phyloP scores from a whole-genome alignment of 257 asterid species.

The Thymus quinquecostatus region DNA sequence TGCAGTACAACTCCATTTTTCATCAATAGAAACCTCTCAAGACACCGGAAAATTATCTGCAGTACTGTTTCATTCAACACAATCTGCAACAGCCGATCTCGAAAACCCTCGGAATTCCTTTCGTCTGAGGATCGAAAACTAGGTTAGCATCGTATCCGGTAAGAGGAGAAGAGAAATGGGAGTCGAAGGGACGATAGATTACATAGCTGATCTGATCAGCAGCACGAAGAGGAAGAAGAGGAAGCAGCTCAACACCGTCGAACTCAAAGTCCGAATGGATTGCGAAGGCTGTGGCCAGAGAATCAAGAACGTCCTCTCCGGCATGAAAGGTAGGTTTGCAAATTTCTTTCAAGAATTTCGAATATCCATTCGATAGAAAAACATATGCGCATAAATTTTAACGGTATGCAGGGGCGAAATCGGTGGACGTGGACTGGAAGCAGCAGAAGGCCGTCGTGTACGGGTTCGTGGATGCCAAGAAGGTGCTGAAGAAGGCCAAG shows the following conservation, averaged over 20 bases:
- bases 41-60: conserved; percentile 2
- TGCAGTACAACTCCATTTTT: conserved; percentile 18
- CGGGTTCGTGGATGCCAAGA: conserved; percentile 77
- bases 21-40: conserved; percentile 15
- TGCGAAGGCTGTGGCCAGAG: conserved; percentile 86
- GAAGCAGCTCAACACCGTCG: conserved; percentile 61
- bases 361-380: too few relatives aligned
- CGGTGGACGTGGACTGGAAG: conserved; percentile 80
- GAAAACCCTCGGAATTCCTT: neutral
- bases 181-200: conserved; percentile 75
- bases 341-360: neutral
- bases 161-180: conserved; percentile 48
- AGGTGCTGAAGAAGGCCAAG: conserved; percentile 72
- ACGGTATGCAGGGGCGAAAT: conserved; percentile 58
- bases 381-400: too few relatives aligned
- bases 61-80: neutral
- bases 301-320: conserved; percentile 61
- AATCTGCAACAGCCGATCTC: neutral
- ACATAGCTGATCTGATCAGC: conserved; percentile 60
- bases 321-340: conserved; percentile 57
- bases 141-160: neutral
- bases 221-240: conserved; percentile 60
- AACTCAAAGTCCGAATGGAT: conserved; percentile 79
- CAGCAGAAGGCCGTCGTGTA: conserved; percentile 82
- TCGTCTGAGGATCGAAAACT: neutral